Percentiles rank a stretch among this genome's conserved stretches.
These are phyloP conservation scores for Pythium aphanidermatum DNA, from an alignment of 352 stramenopile genomes.

Conservation along the genomic window DNA sequence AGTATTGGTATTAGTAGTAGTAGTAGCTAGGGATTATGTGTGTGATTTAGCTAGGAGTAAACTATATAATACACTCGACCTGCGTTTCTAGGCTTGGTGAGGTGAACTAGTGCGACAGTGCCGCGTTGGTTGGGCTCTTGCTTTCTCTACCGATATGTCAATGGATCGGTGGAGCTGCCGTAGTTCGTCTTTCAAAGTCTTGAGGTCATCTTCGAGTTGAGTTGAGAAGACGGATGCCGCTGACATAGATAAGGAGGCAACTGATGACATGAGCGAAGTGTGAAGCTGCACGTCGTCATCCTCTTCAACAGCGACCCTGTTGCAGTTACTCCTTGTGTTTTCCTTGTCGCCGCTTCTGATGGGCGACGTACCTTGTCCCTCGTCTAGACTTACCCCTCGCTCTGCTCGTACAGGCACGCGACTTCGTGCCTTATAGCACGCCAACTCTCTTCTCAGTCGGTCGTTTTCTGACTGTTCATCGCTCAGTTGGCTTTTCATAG, in stretches of 20 bases:
- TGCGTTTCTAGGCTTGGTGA: no score
- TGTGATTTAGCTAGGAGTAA: no score
- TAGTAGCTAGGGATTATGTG: no score
- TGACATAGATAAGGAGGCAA: constrained; percentile 11
- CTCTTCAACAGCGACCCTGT: no score
- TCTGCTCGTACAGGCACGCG: constrained; percentile 3
- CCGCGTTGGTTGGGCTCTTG: no score
- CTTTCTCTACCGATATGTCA: constrained; percentile 7
- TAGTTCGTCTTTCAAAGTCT: constrained; percentile 14
- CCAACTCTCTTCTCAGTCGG: constrained; percentile 10
- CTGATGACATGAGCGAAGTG: constrained; percentile 14
- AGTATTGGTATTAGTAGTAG: no score
- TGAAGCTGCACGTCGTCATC: constrained; percentile 2
- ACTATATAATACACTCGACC: no score
- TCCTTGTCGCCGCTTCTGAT: constrained; percentile 6
- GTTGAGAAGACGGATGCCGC: constrained; percentile 13
- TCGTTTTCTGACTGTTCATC: constrained; percentile 21
- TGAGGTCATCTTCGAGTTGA: constrained; percentile 14
- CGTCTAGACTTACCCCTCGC: not conserved
- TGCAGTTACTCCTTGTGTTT: not conserved
- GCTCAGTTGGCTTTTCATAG: constrained; percentile 12
- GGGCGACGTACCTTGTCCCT: not conserved
- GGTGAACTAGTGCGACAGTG: no score
- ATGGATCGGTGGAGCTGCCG: constrained; percentile 18
- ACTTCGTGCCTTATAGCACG: constrained; percentile 14